phyloP scores from a whole-genome alignment of 352 stramenopile species.

The Hyaloperonospora arabidopsidis region DNA sequence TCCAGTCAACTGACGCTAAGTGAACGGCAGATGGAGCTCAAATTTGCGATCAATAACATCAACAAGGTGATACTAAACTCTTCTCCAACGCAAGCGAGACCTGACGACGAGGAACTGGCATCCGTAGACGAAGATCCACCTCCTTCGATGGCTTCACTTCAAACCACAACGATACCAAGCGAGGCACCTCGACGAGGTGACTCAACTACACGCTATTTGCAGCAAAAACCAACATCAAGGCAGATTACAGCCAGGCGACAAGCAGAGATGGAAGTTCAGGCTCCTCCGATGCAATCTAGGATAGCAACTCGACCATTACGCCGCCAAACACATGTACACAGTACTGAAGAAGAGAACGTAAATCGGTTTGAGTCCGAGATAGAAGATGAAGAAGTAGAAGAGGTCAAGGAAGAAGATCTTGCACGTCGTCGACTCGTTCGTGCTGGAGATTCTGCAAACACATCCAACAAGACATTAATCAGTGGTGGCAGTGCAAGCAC shows the following conservation, averaged over 20 bases:
- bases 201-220: not conserved
- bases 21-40: conserved; percentile 60
- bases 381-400: conserved; percentile 13
- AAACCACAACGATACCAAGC: conserved; percentile 2
- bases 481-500: conserved; percentile 42
- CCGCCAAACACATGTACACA: conserved; percentile 23
- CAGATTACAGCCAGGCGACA: conserved; percentile 17
- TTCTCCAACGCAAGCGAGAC: conserved; percentile 25
- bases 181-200: conserved; percentile 11
- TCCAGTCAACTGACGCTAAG: conserved; percentile 31
- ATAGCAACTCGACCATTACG: conserved; percentile 19
- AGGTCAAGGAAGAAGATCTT: conserved; percentile 25
- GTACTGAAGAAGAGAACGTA: conserved; percentile 23
- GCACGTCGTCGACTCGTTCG: conserved; percentile 25
- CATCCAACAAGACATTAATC: conserved; percentile 43
- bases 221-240: conserved; percentile 16
- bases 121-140: conserved; percentile 30
- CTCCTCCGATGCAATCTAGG: conserved; percentile 15
- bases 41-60: conserved; percentile 77
- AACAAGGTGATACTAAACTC: conserved; percentile 75
- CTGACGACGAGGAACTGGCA: conserved; percentile 24
- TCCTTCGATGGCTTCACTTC: conserved; percentile 10
- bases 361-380: conserved; percentile 10
- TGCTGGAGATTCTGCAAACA: conserved; percentile 29
- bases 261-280: conserved; percentile 9